Conservation (phyloP, 192 early-diverging fungal species). For the Pilaira anomala region DNA sequence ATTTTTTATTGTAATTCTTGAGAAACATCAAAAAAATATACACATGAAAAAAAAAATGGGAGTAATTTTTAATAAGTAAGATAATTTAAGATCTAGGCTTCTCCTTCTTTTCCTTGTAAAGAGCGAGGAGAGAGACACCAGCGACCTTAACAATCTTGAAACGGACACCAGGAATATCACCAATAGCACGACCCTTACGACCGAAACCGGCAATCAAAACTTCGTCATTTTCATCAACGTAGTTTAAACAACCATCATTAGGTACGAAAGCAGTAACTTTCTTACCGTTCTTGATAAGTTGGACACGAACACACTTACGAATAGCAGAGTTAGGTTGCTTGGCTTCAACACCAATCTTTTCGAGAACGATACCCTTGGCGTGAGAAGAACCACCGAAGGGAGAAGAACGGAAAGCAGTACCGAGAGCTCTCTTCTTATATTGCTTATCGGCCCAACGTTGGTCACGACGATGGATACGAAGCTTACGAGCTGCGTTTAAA, state of each 20-base stretch:
- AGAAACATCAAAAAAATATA: neutral
- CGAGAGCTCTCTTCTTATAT: slow-evolving; percentile 97
- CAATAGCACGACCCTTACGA: slow-evolving; percentile 96
- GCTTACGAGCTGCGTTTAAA: slow-evolving; percentile 97
- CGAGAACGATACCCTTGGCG: slow-evolving; percentile 99
- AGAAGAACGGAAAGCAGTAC: slow-evolving; percentile 96
- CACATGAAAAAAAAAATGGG: neutral
- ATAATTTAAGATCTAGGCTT: slow-evolving; percentile 88
- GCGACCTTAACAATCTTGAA: slow-evolving; percentile 99
- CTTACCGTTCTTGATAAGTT: slow-evolving; percentile 99
- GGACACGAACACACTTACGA: slow-evolving; percentile 99
- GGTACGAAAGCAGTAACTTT: slow-evolving; percentile 99
- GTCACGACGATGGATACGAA: slow-evolving; percentile 95
- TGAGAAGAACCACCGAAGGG: slow-evolving; percentile 99
- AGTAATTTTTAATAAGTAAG: neutral
- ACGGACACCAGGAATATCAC: slow-evolving; percentile 99
- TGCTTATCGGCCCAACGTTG: slow-evolving; percentile 98
- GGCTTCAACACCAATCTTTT: slow-evolving; percentile 99
- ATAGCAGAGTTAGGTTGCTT: slow-evolving; percentile 99
- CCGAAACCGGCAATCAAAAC: slow-evolving; percentile 99
- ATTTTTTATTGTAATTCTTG: too few relatives aligned
- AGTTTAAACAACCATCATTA: slow-evolving; percentile 99
- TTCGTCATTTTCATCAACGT: slow-evolving; percentile 99
- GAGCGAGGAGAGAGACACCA: slow-evolving; percentile 96
- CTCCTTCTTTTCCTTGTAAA: slow-evolving; percentile 99